phyloP scores from a whole-genome alignment of 129 eudicot genomes.

The Logfia minima region DNA sequence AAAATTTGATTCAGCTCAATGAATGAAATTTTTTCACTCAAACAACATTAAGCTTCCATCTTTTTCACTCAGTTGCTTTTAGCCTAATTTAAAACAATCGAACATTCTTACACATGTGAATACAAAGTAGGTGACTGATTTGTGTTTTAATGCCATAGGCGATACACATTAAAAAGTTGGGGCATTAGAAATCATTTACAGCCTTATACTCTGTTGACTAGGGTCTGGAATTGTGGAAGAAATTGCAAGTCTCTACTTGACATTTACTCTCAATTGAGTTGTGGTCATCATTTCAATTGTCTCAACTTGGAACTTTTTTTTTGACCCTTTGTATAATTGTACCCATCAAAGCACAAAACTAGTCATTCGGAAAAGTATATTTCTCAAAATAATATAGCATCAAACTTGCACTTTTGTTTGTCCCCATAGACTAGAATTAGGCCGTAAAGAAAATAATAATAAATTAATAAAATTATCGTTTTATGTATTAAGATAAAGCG shows the following conservation, averaged over 20 bases:
- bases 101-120: neutral
- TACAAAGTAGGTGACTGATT: slow-evolving; percentile 13
- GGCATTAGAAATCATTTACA: slow-evolving; percentile 7
- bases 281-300: slow-evolving; percentile 2
- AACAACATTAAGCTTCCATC: neutral
- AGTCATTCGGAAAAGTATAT: neutral
- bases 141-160: neutral
- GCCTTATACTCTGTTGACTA: neutral
- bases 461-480: neutral
- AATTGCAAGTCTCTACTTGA: neutral
- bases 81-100: neutral
- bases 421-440: neutral
- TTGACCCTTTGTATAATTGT: neutral
- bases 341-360: neutral
- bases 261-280: neutral
- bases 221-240: slow-evolving; percentile 8
- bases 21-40: neutral
- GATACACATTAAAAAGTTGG: neutral
- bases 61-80: neutral
- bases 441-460: neutral
- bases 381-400: neutral
- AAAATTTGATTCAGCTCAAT: neutral
- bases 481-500: neutral
- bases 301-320: slow-evolving; percentile 12
- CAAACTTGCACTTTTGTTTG: slow-evolving; percentile 1